A percentile compares a stretch with the other conserved stretches of the same genome.
These are phyloP conservation scores for Hansenula sp. DNA, from an alignment of 1,139 yeast genomes.

Conservation along the genomic window DNA sequence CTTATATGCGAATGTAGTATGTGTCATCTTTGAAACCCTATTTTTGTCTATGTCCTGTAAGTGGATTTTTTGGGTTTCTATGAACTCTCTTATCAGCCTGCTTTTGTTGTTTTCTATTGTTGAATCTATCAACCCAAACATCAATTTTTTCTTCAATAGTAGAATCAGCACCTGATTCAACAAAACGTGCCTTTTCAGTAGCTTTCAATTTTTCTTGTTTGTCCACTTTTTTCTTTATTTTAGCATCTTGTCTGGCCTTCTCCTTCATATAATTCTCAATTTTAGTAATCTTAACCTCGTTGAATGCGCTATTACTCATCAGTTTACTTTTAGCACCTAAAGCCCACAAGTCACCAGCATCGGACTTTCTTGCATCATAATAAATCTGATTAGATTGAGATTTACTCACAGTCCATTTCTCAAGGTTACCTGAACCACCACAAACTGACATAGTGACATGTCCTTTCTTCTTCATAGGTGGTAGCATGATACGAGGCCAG, in stretches of 20 bases:
- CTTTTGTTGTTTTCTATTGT: slow-evolving; percentile 18
- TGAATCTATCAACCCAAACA: slow-evolving; percentile 19
- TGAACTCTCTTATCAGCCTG: slow-evolving; percentile 12
- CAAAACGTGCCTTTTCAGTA: slow-evolving; percentile 10
- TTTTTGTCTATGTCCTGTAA: not conserved
- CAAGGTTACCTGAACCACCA: slow-evolving; percentile 73
- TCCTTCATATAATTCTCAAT: slow-evolving; percentile 25
- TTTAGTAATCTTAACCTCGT: slow-evolving; percentile 25
- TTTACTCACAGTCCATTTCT: slow-evolving; percentile 84
- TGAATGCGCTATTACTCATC: slow-evolving; percentile 21
- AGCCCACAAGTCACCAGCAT: slow-evolving; percentile 88
- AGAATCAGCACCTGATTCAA: slow-evolving; percentile 8
- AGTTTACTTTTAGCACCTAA: slow-evolving; percentile 66
- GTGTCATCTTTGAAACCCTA: not conserved
- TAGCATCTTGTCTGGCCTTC: slow-evolving; percentile 6
- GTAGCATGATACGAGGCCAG: slow-evolving; percentile 73
- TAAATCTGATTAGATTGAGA: slow-evolving; percentile 72
- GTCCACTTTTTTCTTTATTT: slow-evolving; percentile 20
- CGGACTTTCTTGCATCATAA: slow-evolving; percentile 86
- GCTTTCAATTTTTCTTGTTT: slow-evolving; percentile 17
- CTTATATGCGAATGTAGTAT: not conserved
- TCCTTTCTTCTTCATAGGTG: slow-evolving; percentile 77
- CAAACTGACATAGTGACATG: slow-evolving; percentile 82
- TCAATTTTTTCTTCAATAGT: slow-evolving; percentile 21
- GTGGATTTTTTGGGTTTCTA: not conserved